phyloP scores from a whole-genome alignment of 768 basidiomycete genomes.

The Auricularia sp. region DNA sequence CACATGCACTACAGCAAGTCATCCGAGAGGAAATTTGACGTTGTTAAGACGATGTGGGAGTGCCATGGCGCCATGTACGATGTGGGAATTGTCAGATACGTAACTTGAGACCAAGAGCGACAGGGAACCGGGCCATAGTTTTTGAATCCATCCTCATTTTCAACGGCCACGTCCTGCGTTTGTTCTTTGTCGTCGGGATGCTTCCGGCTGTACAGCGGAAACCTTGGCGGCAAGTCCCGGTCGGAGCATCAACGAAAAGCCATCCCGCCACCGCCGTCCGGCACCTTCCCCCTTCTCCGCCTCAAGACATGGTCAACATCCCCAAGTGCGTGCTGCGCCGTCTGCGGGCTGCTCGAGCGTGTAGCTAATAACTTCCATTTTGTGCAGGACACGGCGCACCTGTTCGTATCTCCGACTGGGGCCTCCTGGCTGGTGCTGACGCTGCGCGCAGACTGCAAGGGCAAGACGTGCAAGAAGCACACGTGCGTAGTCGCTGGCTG shows the following conservation, averaged over 20 bases:
- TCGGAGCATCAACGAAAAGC: slow-evolving; percentile 30
- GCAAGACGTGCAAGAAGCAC: slow-evolving; percentile 94
- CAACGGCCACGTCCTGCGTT: no score
- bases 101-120: no score
- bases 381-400: slow-evolving; percentile 79
- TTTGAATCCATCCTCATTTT: no score
- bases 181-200: neutral
- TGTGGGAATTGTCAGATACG: no score
- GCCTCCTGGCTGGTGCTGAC: slow-evolving; percentile 10
- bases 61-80: no score
- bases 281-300: slow-evolving; percentile 14
- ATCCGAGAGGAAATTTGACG: no score
- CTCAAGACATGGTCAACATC: slow-evolving; percentile 72
- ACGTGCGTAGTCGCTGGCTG: slow-evolving; percentile 46
- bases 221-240: neutral
- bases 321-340: slow-evolving; percentile 63
- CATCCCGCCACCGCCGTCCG: slow-evolving; percentile 8
- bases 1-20: no score
- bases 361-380: slow-evolving; percentile 3
- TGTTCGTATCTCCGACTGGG: slow-evolving; percentile 47
- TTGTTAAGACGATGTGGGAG: no score
- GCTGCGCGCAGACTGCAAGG: slow-evolving; percentile 68
- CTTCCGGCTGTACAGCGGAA: neutral
- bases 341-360: slow-evolving; percentile 6
- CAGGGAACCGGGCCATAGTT: no score